phyloP scores from a whole-genome alignment of 495 filamentous ascomycete genomes.

The Aspergillus bridgeri region DNA sequence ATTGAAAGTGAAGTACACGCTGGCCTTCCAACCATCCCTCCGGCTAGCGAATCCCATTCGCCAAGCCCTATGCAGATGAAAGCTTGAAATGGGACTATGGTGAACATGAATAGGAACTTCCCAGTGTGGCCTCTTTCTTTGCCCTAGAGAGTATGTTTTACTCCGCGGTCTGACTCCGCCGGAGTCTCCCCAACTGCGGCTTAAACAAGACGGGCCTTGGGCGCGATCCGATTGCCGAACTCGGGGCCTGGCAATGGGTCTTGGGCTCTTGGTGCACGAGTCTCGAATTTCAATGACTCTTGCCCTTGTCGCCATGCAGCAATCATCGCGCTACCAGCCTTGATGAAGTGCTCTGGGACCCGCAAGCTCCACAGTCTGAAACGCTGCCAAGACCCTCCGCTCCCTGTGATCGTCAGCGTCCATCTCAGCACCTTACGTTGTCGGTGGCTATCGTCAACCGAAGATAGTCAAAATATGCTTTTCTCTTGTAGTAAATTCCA shows the following conservation, averaged over 20 bases:
- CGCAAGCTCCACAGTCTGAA: constrained; percentile 26
- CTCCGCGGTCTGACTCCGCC: too few relatives aligned
- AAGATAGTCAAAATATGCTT: constrained; percentile 12
- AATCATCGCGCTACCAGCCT: neutral
- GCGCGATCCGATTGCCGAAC: neutral
- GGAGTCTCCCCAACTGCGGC: too few relatives aligned
- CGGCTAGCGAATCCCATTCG: too few relatives aligned
- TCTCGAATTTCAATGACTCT: neutral
- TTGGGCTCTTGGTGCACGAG: neutral
- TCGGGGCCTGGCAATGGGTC: neutral
- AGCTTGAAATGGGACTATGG: too few relatives aligned
- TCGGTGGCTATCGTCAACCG: constrained; percentile 16
- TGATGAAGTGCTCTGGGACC: neutral
- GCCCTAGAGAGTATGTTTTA: too few relatives aligned
- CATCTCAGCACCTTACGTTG: constrained; percentile 28
- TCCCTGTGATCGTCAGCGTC: constrained; percentile 29
- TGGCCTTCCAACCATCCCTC: too few relatives aligned
- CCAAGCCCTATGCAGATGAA: too few relatives aligned
- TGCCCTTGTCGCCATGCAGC: neutral
- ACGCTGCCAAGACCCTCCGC: constrained; percentile 32
- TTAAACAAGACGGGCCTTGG: neutral
- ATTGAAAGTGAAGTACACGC: neutral
- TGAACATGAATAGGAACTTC: too few relatives aligned
- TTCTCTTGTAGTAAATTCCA: neutral
- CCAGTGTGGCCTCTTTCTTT: too few relatives aligned